Percentiles rank a stretch among this genome's conserved stretches.
Conservation (phyloP, 306 rosid genomes). For the Quercus agrifolia region DNA sequence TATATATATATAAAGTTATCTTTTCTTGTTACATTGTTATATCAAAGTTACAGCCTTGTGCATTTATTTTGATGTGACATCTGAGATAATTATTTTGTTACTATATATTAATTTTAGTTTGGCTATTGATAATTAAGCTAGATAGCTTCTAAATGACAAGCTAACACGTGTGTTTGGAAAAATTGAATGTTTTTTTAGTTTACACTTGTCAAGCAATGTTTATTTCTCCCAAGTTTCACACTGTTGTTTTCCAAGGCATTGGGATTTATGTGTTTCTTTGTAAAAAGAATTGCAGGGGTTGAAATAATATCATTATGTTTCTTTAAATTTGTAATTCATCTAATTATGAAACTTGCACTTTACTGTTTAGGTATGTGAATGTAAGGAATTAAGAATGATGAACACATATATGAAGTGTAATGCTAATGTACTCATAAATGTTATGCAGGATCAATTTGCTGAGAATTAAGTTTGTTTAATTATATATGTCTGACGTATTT, state of each 20-base stretch:
- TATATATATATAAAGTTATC: too few relatives aligned
- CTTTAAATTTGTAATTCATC: too few relatives aligned
- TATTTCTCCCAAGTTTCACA: background rate
- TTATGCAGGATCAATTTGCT: background rate
- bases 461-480: too few relatives aligned
- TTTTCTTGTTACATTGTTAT: background rate
- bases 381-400: background rate
- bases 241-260: background rate
- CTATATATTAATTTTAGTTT: background rate
- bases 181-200: background rate
- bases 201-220: background rate
- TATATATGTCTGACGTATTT: too few relatives aligned
- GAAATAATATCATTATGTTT: too few relatives aligned
- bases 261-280: too few relatives aligned
- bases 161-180: background rate
- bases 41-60: background rate
- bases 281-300: too few relatives aligned
- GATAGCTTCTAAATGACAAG: background rate
- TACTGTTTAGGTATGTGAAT: too few relatives aligned
- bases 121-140: background rate
- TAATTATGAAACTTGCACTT: too few relatives aligned
- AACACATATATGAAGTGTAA: background rate
- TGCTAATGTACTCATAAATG: background rate
- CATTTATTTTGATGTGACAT: background rate
- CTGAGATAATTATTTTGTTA: too few relatives aligned